Evolutionary conservation across 148 eudicot genomes (phyloP), one percentile per base, ranked within the genome.

Genomic region (Euryodendron excelsum): DNA sequence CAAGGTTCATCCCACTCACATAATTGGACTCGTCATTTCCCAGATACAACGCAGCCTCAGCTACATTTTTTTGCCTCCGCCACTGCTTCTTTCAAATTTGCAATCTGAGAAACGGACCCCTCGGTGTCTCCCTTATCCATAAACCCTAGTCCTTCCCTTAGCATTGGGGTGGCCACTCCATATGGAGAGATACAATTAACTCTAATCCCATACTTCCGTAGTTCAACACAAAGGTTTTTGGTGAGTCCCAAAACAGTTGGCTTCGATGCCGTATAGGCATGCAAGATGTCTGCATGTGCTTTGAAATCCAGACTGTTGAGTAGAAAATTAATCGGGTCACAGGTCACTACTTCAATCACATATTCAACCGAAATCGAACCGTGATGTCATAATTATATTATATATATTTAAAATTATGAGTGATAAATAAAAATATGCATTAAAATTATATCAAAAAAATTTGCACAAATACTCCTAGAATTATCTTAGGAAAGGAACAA

Each of bases 1-100:
- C 72, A 34, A 89, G 75, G 66, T 89, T 87, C 33, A 82, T 61
- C 20, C 92, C 92, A 34, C 75, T 87, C 45, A 87, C 86, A 72
- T 78, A 80, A 75, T 80, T 84, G 5, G 90, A 77, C 47, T 87
- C 90, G 25, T 86, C 88, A 30, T 90, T 87, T 0, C 80, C 92
- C 68, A 89, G 71, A 56, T 65, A 89, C 77, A 86, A 65, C 0
- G 88, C 90, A 0, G 89, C 89, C 12, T 84, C 65, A 1, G 90
- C 92, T 17, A 89, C 72, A 61, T 89, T 90, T 4, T n/a, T 45
- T 60, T 3, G 77, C 75, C 5, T 75, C 65, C 4, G 73, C 66
- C 0, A 31, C 55, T 4, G 61, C 73, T 31, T 84, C 88, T 48
- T 85, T 88, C 1, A 88, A 69, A 52, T 79, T 82, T 0, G 78